Conservation (phyloP, 2,329 filamentous ascomycete genomes). For the Arthroderma uncinatum region DNA sequence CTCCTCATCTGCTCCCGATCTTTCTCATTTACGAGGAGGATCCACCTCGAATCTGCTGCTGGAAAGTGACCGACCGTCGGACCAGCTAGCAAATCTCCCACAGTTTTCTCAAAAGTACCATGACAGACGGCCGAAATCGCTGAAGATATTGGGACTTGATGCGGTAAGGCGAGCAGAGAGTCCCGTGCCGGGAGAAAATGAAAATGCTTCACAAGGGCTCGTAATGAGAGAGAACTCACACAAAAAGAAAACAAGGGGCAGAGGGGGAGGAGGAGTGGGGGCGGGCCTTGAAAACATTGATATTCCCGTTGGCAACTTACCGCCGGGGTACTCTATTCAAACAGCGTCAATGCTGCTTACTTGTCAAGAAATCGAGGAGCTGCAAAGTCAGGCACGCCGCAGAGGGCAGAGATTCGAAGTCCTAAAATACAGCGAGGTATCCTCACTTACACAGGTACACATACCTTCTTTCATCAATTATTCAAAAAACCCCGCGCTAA, state of each 20-base stretch:
- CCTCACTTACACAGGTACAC: slow-evolving; percentile 20
- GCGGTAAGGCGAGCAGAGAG: background rate
- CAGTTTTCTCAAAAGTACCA: background rate
- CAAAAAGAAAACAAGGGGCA: background rate
- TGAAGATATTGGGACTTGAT: background rate
- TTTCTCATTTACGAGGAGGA: background rate
- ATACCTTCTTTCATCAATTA: background rate
- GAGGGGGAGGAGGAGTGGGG: no score
- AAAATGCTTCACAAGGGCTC: background rate
- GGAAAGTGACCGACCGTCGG: background rate
- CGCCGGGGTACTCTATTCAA: background rate
- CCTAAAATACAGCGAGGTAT: slow-evolving; percentile 19
- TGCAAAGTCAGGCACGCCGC: slow-evolving; percentile 18
- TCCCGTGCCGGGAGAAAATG: background rate
- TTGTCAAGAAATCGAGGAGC: slow-evolving; percentile 16
- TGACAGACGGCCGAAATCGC: background rate
- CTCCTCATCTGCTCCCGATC: background rate
- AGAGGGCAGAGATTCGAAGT: slow-evolving; percentile 21
- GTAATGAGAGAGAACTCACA: background rate
- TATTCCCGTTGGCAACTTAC: background rate
- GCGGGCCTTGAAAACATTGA: background rate
- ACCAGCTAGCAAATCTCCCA: background rate
- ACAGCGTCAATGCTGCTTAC: slow-evolving; percentile 9
- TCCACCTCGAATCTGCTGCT: background rate
- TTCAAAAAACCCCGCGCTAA: slow-evolving; percentile 8